Evolutionary conservation across 495 filamentous ascomycete genomes (phyloP), one percentile per base, ranked within the genome.

Genomic region (Oidiodendron maius): DNA sequence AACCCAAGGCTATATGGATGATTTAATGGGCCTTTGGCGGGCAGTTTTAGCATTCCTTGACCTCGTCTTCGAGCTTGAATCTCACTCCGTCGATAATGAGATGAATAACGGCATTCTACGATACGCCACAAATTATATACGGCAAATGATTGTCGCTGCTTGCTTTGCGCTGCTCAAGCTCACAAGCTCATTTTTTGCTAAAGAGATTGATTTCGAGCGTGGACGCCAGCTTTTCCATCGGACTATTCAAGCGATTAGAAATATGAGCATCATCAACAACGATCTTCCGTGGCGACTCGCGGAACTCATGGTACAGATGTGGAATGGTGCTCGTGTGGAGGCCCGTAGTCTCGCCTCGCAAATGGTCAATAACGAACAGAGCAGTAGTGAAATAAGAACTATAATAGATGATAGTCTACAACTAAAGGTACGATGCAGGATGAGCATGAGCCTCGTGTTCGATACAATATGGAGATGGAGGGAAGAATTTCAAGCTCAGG

Each of bases 401-500:
- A 22, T 47, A 12, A 37, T 60, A 5, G 88, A 95, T 60, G 84
- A 86, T 70, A 82, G 72, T 28, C 61, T 96, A 40, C 82, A 90
- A 65, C 71, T 96, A 13, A 91, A 89, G 64, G 87, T 95, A 4
- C 79, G 87, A 46, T 93, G 87, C 59, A 78, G 90, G 9, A 90
- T 91, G 78, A 94, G 88, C 64, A 91, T 96, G 85, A 91, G 86
- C 55, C 71, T 95, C 5, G 85, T 96, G 2, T 95, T 84, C 61
- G 90, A 96, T 66, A 89, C 84, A 3, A 88, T 94, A 20, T 95
- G 89, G 89, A 81, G 89, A 45, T 96, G 90, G 90, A 75, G 90
- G 48, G 88, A 94, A 59, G 85, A 90, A 63, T 85, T 86, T 52
- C 83, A 89, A 59, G 82, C 84, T 30, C 81, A 85, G 62, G 86